A percentile compares a stretch with the other conserved stretches of the same genome.
Conservation (phyloP, 768 basidiomycete genomes). For the Clitopilus hobsonii region DNA sequence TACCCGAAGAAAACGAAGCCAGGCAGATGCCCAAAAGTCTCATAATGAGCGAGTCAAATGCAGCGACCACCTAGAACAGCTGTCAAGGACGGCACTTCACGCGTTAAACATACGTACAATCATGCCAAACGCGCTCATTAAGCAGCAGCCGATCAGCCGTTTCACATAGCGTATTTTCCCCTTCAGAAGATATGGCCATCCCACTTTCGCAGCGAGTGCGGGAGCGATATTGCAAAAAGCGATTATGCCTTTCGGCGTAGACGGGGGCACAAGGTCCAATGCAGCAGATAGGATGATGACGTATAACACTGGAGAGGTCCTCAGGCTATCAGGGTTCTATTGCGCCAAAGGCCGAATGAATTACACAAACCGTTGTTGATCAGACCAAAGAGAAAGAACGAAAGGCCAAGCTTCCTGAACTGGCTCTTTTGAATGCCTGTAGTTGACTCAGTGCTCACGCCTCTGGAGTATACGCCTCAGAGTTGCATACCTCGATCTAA, state of each 20-base stretch:
- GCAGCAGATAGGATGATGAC: constrained; percentile 97
- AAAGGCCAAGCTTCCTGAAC: constrained; percentile 39
- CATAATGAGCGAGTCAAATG: constrained; percentile 58
- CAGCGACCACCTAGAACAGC: constrained; percentile 86
- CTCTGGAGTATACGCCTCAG: not conserved
- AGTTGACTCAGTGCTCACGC: not conserved
- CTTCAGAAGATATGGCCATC: constrained; percentile 87
- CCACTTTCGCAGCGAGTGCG: constrained; percentile 79
- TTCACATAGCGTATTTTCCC: constrained; percentile 80
- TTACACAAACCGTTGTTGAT: constrained; percentile 75
- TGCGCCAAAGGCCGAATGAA: constrained; percentile 1
- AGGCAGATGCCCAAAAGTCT: constrained; percentile 75
- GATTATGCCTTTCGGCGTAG: constrained; percentile 92
- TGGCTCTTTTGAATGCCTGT: constrained; percentile 5
- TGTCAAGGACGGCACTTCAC: not conserved
- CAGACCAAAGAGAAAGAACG: constrained; percentile 90
- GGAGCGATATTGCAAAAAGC: constrained; percentile 95
- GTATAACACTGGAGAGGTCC: constrained; percentile 63
- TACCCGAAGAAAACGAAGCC: constrained; percentile 86
- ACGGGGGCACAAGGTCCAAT: constrained; percentile 86
- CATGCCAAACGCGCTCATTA: constrained; percentile 80
- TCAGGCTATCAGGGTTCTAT: not conserved
- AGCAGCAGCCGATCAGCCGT: constrained; percentile 71
- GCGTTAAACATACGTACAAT: constrained; percentile 47
- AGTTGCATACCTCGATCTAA: not conserved